Base-by-base conservation (phyloP, 108 stramenopile species). In the Nitzschia sp. region DNA sequence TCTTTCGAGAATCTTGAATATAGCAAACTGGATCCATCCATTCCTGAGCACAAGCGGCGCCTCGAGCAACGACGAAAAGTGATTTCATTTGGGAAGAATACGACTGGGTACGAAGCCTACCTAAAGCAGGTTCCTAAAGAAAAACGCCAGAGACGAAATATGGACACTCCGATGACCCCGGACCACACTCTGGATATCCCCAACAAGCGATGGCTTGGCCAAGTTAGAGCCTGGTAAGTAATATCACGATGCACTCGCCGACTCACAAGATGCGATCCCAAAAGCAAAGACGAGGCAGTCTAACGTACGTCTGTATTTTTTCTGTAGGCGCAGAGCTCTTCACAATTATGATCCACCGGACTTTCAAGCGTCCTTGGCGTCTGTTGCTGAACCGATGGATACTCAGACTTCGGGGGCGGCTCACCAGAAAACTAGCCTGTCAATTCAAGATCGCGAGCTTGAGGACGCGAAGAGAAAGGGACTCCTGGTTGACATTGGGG, bases 271-370 rank as follows among this genome's bases (percentile, higher is more conserved):
- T n/a, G n/a, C n/a, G 38, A 6, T 41, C 9, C 38, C 38, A 41
- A 41, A 9, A 13, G 13, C 38, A 41, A 41, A 9, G 38, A 41
- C n/a, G n/a, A n/a, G n/a, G n/a, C n/a, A n/a, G n/a, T 41, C 38
- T 41, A 41, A 41, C 38, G 38, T 13, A 66, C 41, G 58, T 44
- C 11, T 64, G 16, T 53, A 38, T 47, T 29, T 36, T 56, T 33
- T 45, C 53, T 53, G 5, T 45, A 80, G 79, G 89, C 71, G 91
- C 9, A 46, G 82, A 33, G 80, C 86, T n/a, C 71, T 93, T 25
- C 92, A 93, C 64, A 71, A 78, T 23, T 93, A 83, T 63, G 92
- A 93, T 69, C 92, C 92, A 8, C 66, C 69, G 28, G 89, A 91
- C 63, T 54, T 93, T 22, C 62, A 64, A 36, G 9, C 45, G 13